phyloP scores from a whole-genome alignment of 306 rosid genomes.

The Lathyrus aphaca region DNA sequence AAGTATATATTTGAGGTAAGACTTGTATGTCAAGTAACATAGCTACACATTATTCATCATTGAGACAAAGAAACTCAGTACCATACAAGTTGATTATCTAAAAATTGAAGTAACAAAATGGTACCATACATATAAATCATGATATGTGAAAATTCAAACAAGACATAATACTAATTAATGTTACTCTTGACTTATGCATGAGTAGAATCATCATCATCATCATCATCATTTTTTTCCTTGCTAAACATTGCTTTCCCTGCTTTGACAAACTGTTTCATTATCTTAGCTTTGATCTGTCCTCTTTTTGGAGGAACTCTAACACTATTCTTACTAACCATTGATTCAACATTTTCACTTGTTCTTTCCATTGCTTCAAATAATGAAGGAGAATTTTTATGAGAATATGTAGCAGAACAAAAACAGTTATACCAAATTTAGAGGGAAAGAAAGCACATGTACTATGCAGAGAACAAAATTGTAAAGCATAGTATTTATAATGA shows the following conservation, averaged over 20 bases:
- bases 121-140: no score
- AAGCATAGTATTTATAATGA: no score
- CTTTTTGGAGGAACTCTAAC: constrained; percentile 60
- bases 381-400: neutral
- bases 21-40: constrained; percentile 9
- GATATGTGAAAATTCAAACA: no score
- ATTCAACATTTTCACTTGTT: constrained; percentile 31
- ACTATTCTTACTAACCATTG: constrained; percentile 7
- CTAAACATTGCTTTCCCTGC: constrained; percentile 44
- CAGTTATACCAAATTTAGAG: neutral
- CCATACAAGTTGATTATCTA: no score
- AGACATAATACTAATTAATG: no score
- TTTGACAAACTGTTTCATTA: constrained; percentile 40
- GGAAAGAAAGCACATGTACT: no score
- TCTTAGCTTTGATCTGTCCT: constrained; percentile 65
- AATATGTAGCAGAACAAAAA: neutral
- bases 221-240: constrained; percentile 22
- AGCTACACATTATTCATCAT: neutral
- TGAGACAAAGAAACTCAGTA: neutral
- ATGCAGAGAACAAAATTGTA: no score
- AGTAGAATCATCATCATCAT: neutral
- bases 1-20: neutral
- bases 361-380: constrained; percentile 43
- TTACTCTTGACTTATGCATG: no score
- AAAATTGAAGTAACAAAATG: no score